Conservation (phyloP, 495 filamentous ascomycete species). For the Xylaria longipes region DNA sequence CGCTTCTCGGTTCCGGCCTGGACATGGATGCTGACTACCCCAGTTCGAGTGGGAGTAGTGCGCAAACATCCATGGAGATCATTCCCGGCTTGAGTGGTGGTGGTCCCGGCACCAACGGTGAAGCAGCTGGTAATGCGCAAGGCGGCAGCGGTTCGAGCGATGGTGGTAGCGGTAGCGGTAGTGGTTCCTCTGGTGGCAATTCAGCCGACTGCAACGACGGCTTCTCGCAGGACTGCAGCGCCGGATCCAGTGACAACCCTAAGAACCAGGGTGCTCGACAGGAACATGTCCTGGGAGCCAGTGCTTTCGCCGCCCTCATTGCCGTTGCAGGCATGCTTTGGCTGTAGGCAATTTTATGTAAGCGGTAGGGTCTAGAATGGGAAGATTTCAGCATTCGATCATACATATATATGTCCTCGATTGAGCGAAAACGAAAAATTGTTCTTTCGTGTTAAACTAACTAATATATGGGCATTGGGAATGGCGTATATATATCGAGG, state of each 20-base stretch:
- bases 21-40: slow-evolving; percentile 65
- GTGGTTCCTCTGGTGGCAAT: slow-evolving; percentile 27
- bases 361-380: not conserved
- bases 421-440: not conserved
- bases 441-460: not conserved
- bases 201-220: slow-evolving; percentile 36
- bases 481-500: not conserved
- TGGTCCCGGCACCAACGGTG: slow-evolving; percentile 37
- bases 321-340: slow-evolving; percentile 54
- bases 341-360: slow-evolving; percentile 34
- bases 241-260: slow-evolving; percentile 31
- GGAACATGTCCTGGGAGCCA: slow-evolving; percentile 51
- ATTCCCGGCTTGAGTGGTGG: slow-evolving; percentile 46
- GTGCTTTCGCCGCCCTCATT: slow-evolving; percentile 57
- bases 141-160: slow-evolving; percentile 17
- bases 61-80: slow-evolving; percentile 30
- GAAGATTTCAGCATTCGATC: not conserved
- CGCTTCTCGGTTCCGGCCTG: slow-evolving; percentile 76
- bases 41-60: slow-evolving; percentile 36
- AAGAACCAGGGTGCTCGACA: slow-evolving; percentile 42
- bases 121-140: slow-evolving; percentile 35
- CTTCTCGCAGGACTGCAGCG: slow-evolving; percentile 44
- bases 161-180: slow-evolving; percentile 17
- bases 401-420: not conserved
- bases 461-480: slow-evolving; percentile 10